Conservation (phyloP, 768 basidiomycete genomes). For the Piloderma croceum region DNA sequence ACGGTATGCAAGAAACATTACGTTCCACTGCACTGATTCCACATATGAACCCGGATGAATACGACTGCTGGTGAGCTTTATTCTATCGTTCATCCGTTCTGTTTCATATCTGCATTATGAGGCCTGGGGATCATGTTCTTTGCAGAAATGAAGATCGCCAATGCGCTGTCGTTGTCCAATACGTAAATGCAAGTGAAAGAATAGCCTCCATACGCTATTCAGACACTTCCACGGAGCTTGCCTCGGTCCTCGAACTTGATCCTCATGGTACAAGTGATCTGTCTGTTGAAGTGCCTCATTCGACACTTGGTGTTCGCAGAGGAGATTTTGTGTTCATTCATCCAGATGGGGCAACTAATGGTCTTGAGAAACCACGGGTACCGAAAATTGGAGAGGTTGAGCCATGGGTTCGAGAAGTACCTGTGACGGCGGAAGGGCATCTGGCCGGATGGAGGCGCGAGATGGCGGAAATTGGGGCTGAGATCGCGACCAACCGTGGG, state of each 20-base stretch:
- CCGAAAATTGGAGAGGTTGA: slow-evolving; percentile 85
- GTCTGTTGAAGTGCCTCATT: slow-evolving; percentile 34
- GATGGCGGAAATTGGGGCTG: slow-evolving; percentile 59
- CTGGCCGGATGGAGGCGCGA: slow-evolving; percentile 67
- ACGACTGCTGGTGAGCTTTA: slow-evolving; percentile 73
- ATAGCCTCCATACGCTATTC: slow-evolving; percentile 61
- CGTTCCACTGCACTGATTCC: slow-evolving; percentile 67
- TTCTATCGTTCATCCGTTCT: slow-evolving; percentile 1
- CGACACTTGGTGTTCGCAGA: slow-evolving; percentile 66
- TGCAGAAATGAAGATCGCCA: slow-evolving; percentile 72
- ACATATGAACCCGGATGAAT: slow-evolving; percentile 84
- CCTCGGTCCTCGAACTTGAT: slow-evolving; percentile 84
- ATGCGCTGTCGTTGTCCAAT: slow-evolving; percentile 70
- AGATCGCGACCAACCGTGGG: slow-evolving; percentile 45
- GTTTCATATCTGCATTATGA: slow-evolving; percentile 25
- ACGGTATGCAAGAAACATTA: slow-evolving; percentile 61
- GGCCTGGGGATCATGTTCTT: slow-evolving; percentile 89
- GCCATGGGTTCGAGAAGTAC: slow-evolving; percentile 64
- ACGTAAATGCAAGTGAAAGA: slow-evolving; percentile 64
- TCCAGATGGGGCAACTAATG: slow-evolving; percentile 63
- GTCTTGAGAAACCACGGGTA: slow-evolving; percentile 60
- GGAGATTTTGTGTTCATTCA: slow-evolving; percentile 86
- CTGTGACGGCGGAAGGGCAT: slow-evolving; percentile 43
- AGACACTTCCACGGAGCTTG: slow-evolving; percentile 56
- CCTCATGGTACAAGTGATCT: slow-evolving; percentile 66